Percentiles rank a stretch among this genome's conserved stretches.
phyloP scores from a whole-genome alignment of 1,284 basidiomycete genomes.

The Chalciporus sp. region DNA sequence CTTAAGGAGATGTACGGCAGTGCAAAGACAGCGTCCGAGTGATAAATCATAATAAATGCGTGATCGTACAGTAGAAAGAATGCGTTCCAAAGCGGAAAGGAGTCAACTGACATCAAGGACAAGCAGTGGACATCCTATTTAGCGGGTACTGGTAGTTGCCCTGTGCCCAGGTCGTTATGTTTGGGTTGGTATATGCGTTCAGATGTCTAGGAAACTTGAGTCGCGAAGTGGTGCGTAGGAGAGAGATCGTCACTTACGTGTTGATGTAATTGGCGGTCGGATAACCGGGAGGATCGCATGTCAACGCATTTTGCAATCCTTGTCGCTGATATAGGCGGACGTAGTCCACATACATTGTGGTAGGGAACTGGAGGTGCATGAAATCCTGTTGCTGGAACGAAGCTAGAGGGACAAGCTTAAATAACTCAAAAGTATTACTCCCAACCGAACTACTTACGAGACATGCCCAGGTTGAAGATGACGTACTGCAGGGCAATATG shows the following conservation, averaged over 20 bases:
- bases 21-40: conserved; percentile 16
- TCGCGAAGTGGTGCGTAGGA: conserved; percentile 1
- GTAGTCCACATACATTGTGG: conserved; percentile 75
- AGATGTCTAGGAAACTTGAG: conserved; percentile 52
- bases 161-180: conserved; percentile 73
- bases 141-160: conserved; percentile 71
- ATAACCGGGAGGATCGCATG: conserved; percentile 62
- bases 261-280: conserved; percentile 67
- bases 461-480: conserved; percentile 74
- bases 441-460: conserved; percentile 42
- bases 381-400: conserved; percentile 72
- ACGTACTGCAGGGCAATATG: conserved; percentile 52
- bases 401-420: conserved; percentile 33
- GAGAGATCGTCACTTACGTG: conserved; percentile 39
- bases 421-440: not conserved
- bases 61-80: conserved; percentile 30
- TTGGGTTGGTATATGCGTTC: conserved; percentile 68
- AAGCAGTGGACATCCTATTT: conserved; percentile 64
- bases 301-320: conserved; percentile 55
- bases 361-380: conserved; percentile 66
- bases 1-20: conserved; percentile 1
- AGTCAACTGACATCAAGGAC: conserved; percentile 22
- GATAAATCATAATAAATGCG: conserved; percentile 32
- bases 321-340: conserved; percentile 76
- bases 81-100: conserved; percentile 23